Evolutionary conservation across 441 rosid genomes (phyloP).

Genomic region (Sinapis alba): DNA sequence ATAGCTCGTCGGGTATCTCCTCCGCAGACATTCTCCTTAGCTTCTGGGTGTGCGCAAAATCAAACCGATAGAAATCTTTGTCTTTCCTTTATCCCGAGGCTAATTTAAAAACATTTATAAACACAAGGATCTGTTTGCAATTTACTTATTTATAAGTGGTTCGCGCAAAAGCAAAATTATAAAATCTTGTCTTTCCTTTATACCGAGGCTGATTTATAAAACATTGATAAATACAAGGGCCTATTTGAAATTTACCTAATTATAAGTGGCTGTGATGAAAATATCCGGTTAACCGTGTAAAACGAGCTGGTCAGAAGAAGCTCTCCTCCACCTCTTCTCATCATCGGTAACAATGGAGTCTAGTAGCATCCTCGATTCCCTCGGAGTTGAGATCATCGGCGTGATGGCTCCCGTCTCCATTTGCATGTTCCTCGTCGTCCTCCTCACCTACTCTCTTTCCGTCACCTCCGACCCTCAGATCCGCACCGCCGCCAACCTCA

Average conservation of each 20-base stretch:
- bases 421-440: constrained; percentile 91
- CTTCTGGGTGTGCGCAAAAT: background rate
- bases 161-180: background rate
- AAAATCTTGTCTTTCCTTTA: background rate
- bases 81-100: background rate
- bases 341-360: constrained; percentile 54
- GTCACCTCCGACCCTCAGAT: constrained; percentile 62
- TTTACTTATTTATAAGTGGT: background rate
- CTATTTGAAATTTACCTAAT: background rate
- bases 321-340: background rate
- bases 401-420: constrained; percentile 94
- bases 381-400: constrained; percentile 88
- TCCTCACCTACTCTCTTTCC: constrained; percentile 84
- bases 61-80: background rate
- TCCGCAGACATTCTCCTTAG: constrained; percentile 35
- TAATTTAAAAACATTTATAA: background rate
- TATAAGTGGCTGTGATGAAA: background rate
- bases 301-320: constrained; percentile 15
- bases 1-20: constrained; percentile 75
- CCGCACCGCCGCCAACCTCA: constrained; percentile 93
- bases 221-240: background rate
- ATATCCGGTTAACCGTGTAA: background rate
- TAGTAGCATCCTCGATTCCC: constrained; percentile 76
- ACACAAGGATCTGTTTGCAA: background rate
- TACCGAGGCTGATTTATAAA: background rate